Percentiles rank a stretch among this genome's conserved stretches.
These are phyloP conservation scores for Candida frijolesensis DNA, from an alignment of 1,139 yeast species.

Conservation along the genomic window DNA sequence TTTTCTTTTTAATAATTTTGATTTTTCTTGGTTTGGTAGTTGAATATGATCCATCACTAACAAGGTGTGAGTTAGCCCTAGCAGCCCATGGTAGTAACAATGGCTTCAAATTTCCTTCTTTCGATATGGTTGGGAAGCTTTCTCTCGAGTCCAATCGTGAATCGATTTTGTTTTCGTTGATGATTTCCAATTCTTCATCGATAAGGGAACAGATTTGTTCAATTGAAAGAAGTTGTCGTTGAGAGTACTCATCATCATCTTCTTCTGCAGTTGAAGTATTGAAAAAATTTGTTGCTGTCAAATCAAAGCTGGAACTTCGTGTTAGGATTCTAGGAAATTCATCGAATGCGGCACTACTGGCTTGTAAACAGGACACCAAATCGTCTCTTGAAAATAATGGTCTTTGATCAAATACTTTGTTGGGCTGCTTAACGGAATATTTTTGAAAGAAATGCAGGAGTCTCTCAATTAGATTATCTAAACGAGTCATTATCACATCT, in stretches of 20 bases:
- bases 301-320: conserved; percentile 5
- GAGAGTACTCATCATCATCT: background rate
- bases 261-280: background rate
- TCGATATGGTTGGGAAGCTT: conserved; percentile 12
- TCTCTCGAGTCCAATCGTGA: conserved; percentile 6
- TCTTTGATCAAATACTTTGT: background rate
- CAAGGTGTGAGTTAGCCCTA: background rate
- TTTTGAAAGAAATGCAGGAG: conserved; percentile 3
- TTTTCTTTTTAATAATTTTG: conserved; percentile 7
- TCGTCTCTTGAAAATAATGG: conserved; percentile 8
- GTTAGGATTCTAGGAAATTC: background rate
- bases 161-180: conserved; percentile 2
- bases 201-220: conserved; percentile 14
- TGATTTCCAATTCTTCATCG: conserved; percentile 13
- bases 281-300: conserved; percentile 1
- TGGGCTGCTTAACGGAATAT: background rate
- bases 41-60: background rate
- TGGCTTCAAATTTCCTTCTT: background rate
- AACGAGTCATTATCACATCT: background rate
- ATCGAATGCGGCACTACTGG: background rate
- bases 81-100: background rate
- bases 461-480: conserved; percentile 1
- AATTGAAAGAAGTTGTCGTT: conserved; percentile 7
- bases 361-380: conserved; percentile 9
- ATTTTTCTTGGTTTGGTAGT: conserved; percentile 4